These are phyloP conservation scores for Morella rubra DNA, from an alignment of 306 rosid genomes.

Conservation along the genomic window DNA sequence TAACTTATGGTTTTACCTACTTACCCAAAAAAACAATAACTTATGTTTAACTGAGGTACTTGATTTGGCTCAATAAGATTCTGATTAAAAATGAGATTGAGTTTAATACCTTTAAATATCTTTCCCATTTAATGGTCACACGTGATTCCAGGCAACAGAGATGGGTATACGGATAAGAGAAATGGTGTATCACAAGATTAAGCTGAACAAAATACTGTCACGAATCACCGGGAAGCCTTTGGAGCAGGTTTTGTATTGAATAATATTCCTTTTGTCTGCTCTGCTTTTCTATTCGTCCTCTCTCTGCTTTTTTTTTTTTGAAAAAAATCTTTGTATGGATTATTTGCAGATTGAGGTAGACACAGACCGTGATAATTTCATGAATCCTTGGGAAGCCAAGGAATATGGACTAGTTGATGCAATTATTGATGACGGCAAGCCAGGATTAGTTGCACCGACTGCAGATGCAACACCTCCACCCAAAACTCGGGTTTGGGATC, in stretches of 20 bases:
- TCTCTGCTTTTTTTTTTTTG: background rate
- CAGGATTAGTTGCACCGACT: conserved; percentile 82
- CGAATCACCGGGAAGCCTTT: conserved; percentile 74
- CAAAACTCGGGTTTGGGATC: conserved; percentile 52
- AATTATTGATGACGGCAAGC: conserved; percentile 91
- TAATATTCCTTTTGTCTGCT: background rate
- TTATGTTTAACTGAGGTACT: too few relatives aligned
- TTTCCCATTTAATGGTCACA: conserved; percentile 7
- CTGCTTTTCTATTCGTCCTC: background rate
- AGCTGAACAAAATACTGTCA: conserved; percentile 86
- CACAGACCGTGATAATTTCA: conserved; percentile 83
- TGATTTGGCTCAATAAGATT: too few relatives aligned
- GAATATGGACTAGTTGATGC: conserved; percentile 82
- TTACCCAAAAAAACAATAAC: too few relatives aligned
- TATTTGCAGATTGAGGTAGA: conserved; percentile 67
- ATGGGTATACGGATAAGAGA: conserved; percentile 77
- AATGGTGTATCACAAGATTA: conserved; percentile 80
- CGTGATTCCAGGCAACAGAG: conserved; percentile 65
- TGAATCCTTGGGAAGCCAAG: conserved; percentile 95
- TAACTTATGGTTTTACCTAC: background rate
- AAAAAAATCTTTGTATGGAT: background rate
- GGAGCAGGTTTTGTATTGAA: conserved; percentile 56
- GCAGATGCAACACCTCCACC: conserved; percentile 77
- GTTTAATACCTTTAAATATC: too few relatives aligned
- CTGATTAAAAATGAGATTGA: too few relatives aligned